phyloP scores from a whole-genome alignment of 2,329 filamentous ascomycete genomes.

The Plenodomus biglobosus region DNA sequence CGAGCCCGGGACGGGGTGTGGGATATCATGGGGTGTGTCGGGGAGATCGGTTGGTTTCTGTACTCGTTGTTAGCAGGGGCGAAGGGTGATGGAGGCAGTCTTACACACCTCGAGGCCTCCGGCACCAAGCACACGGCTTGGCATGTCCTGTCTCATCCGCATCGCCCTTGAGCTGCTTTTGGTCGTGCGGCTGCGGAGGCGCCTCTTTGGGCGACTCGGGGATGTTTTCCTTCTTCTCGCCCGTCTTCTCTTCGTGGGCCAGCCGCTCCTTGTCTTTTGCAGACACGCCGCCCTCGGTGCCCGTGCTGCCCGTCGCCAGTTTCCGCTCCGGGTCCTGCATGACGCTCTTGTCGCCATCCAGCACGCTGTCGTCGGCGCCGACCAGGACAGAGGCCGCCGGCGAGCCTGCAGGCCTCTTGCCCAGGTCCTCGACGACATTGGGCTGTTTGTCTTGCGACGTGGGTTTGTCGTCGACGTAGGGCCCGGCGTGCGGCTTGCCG shows the following conservation, averaged over 20 bases:
- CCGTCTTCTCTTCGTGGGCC: constrained; percentile 65
- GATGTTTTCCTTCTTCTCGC: constrained; percentile 68
- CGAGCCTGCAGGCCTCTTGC: constrained; percentile 30
- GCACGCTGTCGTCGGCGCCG: constrained; percentile 47
- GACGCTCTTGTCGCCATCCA: constrained; percentile 69
- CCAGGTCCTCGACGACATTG: constrained; percentile 43
- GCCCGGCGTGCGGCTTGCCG: constrained; percentile 89
- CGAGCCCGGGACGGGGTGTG: constrained; percentile 66
- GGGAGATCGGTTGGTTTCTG: constrained; percentile 82
- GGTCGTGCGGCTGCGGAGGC: constrained; percentile 78
- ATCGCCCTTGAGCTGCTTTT: constrained; percentile 57
- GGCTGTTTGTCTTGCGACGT: constrained; percentile 35
- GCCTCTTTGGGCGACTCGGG: constrained; percentile 84
- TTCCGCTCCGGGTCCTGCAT: constrained; percentile 85
- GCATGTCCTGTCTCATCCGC: constrained; percentile 8
- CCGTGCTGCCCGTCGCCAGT: constrained; percentile 80
- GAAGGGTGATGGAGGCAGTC: neutral
- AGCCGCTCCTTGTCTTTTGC: constrained; percentile 80
- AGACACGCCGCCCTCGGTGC: constrained; percentile 85
- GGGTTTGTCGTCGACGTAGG: constrained; percentile 63
- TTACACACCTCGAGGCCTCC: constrained; percentile 43
- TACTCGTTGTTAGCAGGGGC: constrained; percentile 14
- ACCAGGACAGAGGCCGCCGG: constrained; percentile 28
- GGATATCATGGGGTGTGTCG: constrained; percentile 72
- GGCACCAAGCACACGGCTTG: constrained; percentile 33